phyloP scores from a whole-genome alignment of 2,329 filamentous ascomycete species.

The Paraconiothyrium brasiliense region DNA sequence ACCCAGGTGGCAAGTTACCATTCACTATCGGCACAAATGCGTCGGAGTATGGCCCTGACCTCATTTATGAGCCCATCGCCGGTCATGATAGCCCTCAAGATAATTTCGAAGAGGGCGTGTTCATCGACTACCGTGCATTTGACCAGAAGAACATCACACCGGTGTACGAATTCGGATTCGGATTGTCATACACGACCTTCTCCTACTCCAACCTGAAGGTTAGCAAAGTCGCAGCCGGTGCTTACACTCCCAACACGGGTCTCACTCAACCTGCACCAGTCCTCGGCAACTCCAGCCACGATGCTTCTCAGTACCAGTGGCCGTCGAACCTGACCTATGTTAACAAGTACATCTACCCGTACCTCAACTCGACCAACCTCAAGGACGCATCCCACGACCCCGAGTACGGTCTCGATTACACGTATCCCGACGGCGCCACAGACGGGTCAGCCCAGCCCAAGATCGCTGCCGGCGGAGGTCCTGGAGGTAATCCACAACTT shows the following conservation, averaged over 20 bases:
- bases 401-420: slow-evolving; percentile 67
- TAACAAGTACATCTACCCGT: slow-evolving; percentile 74
- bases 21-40: slow-evolving; percentile 80
- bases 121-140: slow-evolving; percentile 83
- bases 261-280: slow-evolving; percentile 70
- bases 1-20: slow-evolving; percentile 78
- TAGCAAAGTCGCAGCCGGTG: slow-evolving; percentile 57
- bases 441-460: slow-evolving; percentile 67
- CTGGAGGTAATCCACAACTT: slow-evolving; percentile 68
- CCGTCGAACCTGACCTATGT: slow-evolving; percentile 66
- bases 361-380: slow-evolving; percentile 71
- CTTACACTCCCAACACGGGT: slow-evolving; percentile 70
- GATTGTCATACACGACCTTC: slow-evolving; percentile 83
- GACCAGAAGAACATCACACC: slow-evolving; percentile 73
- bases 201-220: slow-evolving; percentile 74
- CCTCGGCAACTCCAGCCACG: slow-evolving; percentile 70
- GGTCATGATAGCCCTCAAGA: slow-evolving; percentile 72
- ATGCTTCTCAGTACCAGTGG: slow-evolving; percentile 73
- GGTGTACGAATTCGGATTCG: slow-evolving; percentile 83
- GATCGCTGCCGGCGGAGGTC: slow-evolving; percentile 70
- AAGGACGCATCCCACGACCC: slow-evolving; percentile 66
- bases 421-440: slow-evolving; percentile 66
- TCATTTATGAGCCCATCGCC: slow-evolving; percentile 76
- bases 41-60: slow-evolving; percentile 73
- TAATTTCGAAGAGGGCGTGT: slow-evolving; percentile 79